Conservation (phyloP, 345 rosid genomes). For the Erodium maritimum region DNA sequence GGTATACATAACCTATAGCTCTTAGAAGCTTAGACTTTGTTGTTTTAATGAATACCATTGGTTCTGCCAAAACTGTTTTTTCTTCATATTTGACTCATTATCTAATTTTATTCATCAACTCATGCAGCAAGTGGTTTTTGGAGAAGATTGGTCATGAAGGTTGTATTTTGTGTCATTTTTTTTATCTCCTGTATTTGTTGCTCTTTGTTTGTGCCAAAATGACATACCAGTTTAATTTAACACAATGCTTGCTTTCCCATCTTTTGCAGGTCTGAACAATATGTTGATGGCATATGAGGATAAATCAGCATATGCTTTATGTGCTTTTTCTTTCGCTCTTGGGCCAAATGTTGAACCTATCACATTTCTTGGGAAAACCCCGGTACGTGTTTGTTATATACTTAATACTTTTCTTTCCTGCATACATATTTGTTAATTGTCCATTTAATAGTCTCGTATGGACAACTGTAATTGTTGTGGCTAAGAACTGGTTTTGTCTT, state of each 20-base stretch:
- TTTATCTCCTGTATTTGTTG: conserved; percentile 4
- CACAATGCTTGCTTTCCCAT: conserved; percentile 6
- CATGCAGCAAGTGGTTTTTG: conserved; percentile 88
- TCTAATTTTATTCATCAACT: conserved; percentile 11
- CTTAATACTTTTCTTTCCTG: not conserved
- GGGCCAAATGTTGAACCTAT: conserved; percentile 70
- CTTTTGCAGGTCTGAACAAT: conserved; percentile 59
- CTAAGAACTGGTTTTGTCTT: not conserved
- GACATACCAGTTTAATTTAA: not conserved
- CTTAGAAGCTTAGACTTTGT: not conserved
- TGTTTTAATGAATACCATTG: not conserved
- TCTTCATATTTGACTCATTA: conserved; percentile 7
- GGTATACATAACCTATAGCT: not conserved
- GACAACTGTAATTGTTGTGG: not conserved
- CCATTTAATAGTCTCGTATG: not conserved
- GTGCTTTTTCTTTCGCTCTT: conserved; percentile 69
- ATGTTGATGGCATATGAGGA: conserved; percentile 85
- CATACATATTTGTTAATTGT: not conserved
- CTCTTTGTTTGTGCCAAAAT: conserved; percentile 3
- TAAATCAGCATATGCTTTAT: conserved; percentile 85
- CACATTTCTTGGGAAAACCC: conserved; percentile 69
- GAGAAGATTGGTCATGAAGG: conserved; percentile 93
- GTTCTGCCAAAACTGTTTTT: not conserved
- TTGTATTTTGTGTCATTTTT: conserved; percentile 16
- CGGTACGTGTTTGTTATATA: conserved; percentile 11